A percentile compares a stretch with the other conserved stretches of the same genome.
Evolutionary conservation across 1,139 yeast species (phyloP).

Genomic region (Candida anutae): DNA sequence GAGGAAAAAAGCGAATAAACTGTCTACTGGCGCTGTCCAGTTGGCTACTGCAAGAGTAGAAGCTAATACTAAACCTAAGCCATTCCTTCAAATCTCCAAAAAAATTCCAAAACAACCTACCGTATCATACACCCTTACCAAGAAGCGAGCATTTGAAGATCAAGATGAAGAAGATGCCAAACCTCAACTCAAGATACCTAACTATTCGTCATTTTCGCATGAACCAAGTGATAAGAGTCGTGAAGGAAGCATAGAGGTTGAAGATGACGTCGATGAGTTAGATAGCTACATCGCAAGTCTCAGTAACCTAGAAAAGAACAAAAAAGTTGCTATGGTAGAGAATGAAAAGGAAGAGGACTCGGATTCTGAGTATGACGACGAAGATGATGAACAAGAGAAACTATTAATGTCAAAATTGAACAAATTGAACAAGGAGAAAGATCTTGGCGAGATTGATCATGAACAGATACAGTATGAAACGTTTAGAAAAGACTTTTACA

Average conservation of each 20-base stretch:
- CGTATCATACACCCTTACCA: neutral
- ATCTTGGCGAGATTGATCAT: constrained; percentile 35
- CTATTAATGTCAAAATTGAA: constrained; percentile 19
- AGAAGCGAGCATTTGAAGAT: constrained; percentile 5
- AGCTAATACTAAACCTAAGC: no score
- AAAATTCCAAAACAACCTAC: neutral
- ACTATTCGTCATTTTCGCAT: constrained; percentile 17
- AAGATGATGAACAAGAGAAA: constrained; percentile 17
- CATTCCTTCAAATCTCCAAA: neutral
- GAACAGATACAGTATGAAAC: constrained; percentile 39
- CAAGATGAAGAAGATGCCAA: constrained; percentile 16
- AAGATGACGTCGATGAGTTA: constrained; percentile 7
- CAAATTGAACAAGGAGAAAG: constrained; percentile 29
- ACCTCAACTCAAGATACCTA: constrained; percentile 10
- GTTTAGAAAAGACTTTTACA: constrained; percentile 58
- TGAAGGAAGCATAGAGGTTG: constrained; percentile 1
- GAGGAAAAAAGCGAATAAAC: constrained; percentile 17
- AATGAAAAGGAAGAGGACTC: constrained; percentile 6
- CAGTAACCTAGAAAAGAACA: constrained; percentile 1
- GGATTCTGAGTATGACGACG: constrained; percentile 9
- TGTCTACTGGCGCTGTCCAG: no score
- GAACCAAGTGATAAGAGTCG: constrained; percentile 1
- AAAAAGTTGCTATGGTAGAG: neutral
- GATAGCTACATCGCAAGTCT: constrained; percentile 6
- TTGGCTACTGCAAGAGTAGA: no score